Conservation (phyloP, 2,329 filamentous ascomycete genomes). For the Ceratocystis cubensis region DNA sequence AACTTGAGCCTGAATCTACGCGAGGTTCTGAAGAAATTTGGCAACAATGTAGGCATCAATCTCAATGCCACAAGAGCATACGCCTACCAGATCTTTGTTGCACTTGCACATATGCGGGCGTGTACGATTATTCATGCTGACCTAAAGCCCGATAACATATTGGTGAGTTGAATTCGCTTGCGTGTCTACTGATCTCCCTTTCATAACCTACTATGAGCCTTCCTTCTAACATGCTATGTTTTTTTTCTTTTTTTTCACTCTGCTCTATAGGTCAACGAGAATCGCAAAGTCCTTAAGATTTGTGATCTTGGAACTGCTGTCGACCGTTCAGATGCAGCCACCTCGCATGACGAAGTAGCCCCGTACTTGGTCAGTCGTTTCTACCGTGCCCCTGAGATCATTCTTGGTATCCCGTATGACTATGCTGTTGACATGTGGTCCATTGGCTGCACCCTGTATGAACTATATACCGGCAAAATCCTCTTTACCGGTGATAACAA, state of each 20-base stretch:
- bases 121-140: slow-evolving; percentile 93
- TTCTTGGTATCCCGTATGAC: slow-evolving; percentile 90
- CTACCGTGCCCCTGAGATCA: slow-evolving; percentile 93
- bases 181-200: background rate
- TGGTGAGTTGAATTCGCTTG: slow-evolving; percentile 38
- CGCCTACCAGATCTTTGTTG: slow-evolving; percentile 87
- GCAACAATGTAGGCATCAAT: slow-evolving; percentile 86
- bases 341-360: slow-evolving; percentile 69
- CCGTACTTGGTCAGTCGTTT: slow-evolving; percentile 95
- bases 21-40: slow-evolving; percentile 90
- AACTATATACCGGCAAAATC: slow-evolving; percentile 95
- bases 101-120: slow-evolving; percentile 74
- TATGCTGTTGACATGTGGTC: slow-evolving; percentile 96
- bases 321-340: slow-evolving; percentile 64
- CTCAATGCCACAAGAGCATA: slow-evolving; percentile 76
- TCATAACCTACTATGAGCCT: slow-evolving; percentile 19
- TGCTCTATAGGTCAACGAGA: slow-evolving; percentile 54
- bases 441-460: slow-evolving; percentile 91
- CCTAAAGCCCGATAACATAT: slow-evolving; percentile 93
- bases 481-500: slow-evolving; percentile 90
- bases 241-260: background rate
- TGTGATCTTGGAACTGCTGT: slow-evolving; percentile 96
- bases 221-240: slow-evolving; percentile 15
- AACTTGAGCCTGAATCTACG: slow-evolving; percentile 86
- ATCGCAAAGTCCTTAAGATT: slow-evolving; percentile 74